Percentiles rank a stretch among this genome's conserved stretches.
Conservation (phyloP, 495 filamentous ascomycete genomes). For the Bacidia rubella region DNA sequence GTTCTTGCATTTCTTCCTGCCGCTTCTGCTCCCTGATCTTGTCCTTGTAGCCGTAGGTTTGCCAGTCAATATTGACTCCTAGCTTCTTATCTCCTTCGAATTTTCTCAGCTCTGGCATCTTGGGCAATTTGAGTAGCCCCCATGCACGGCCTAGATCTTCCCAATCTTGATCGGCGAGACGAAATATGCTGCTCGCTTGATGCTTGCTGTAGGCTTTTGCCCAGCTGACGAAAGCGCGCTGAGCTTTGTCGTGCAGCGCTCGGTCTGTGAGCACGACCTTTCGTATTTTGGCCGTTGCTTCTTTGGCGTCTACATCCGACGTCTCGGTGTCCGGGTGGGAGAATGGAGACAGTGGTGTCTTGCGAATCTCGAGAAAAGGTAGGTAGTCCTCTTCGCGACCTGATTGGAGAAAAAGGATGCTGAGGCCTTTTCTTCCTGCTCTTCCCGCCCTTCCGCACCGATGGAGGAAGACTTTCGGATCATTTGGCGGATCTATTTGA, state of each 20-base stretch:
- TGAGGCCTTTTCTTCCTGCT: constrained; percentile 73
- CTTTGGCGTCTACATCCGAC: constrained; percentile 37
- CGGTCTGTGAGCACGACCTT: constrained; percentile 53
- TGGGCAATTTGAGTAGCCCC: constrained; percentile 73
- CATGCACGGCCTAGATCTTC: constrained; percentile 64
- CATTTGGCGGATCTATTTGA: constrained; percentile 80
- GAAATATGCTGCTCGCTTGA: constrained; percentile 81
- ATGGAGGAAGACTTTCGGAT: constrained; percentile 92
- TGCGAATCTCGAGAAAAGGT: constrained; percentile 71
- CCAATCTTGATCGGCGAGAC: constrained; percentile 73
- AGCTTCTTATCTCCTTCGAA: constrained; percentile 52
- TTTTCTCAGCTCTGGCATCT: constrained; percentile 78
- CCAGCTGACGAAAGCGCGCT: constrained; percentile 87
- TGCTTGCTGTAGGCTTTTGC: constrained; percentile 84
- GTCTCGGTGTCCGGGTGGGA: constrained; percentile 29
- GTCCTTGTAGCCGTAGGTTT: constrained; percentile 59
- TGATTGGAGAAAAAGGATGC: constrained; percentile 69
- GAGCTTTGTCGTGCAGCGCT: constrained; percentile 74
- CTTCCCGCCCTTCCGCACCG: constrained; percentile 85
- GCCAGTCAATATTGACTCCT: constrained; percentile 48
- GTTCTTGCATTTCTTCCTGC: constrained; percentile 31
- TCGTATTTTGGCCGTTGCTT: constrained; percentile 42
- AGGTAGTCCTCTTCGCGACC: constrained; percentile 83
- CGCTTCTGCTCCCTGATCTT: constrained; percentile 62
- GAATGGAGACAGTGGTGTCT: constrained; percentile 67